Base-by-base conservation (phyloP, 805 yeast species). In the Nakazawaea peltata region DNA sequence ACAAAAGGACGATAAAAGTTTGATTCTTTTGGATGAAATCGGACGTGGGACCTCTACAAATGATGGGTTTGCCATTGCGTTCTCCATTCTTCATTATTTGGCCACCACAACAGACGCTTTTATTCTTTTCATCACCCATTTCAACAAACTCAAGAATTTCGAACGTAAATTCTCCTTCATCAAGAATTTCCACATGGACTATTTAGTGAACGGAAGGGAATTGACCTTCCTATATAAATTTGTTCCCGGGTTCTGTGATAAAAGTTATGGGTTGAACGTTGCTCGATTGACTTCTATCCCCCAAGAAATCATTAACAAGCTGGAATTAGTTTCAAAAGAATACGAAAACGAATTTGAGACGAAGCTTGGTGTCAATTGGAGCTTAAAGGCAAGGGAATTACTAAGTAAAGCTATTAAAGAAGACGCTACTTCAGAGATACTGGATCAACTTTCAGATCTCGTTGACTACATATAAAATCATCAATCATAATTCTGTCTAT, bases 51-150 rank as follows among this genome's bases (percentile, higher is more conserved):
- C 80, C 0, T 50, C 61, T 15, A 76, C 87, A 0, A 55, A 59
- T 34, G 96, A 88, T 54, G 97, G 96, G 0, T 77, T 75, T 28
- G 77, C 94, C 0, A 76, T 87, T 21, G 94, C 95, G 0, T 72
- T 76, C 50, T 63, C 94, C 0, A 74, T 87, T 2, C 57, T 87
- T 36, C 63, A 71, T 36, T 77, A 81, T 45, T 68, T 82, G 41
- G 53, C 73, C 51, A 48, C 39, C 4, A 41, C 33, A n/a, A 25
- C 34, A 3, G 52, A 50, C 21, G 30, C 47, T 3, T 59, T 82
- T 38, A 70, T 81, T 0, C 57, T 87, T 27, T 87, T 86, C 54
- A 82, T 88, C 24, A 87, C 97, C 0, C 97, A 87, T 55, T 87
- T 77, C 47, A 87, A 88, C 5, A 65, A 73, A 14, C 57, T 87